phyloP scores from a whole-genome alignment of 108 stramenopile genomes.

The Discostella pseudostelligera region DNA sequence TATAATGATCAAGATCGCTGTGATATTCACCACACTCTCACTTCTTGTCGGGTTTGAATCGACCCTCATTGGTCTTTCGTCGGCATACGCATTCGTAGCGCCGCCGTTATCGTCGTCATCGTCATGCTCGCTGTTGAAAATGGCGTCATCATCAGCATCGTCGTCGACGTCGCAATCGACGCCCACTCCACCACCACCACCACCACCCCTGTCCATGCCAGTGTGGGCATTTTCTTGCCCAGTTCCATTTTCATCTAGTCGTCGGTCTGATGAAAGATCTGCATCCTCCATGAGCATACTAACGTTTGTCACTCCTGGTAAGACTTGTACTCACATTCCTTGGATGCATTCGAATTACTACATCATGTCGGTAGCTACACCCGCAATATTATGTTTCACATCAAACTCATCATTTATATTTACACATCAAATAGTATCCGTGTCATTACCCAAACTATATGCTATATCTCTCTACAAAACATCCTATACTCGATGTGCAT shows the following conservation, averaged over 20 bases:
- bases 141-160: not conserved
- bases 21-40: no score
- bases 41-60: no score
- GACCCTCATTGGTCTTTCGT: not conserved
- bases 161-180: conserved; percentile 7
- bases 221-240: conserved; percentile 55
- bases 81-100: not conserved
- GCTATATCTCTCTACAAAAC: conserved; percentile 56
- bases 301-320: conserved; percentile 49
- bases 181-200: conserved; percentile 42
- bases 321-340: not conserved
- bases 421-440: conserved; percentile 35
- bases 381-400: not conserved
- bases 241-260: conserved; percentile 14
- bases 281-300: conserved; percentile 59
- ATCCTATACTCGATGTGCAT: conserved; percentile 51
- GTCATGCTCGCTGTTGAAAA: not conserved
- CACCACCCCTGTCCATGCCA: conserved; percentile 56
- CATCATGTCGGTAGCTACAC: no score
- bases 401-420: not conserved
- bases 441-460: conserved; percentile 56
- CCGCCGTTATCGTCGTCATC: not conserved
- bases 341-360: no score
- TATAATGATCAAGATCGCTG: no score
- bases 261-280: no score